Base-by-base conservation (phyloP, 257 asterid genomes). In the Mentha longifolia region DNA sequence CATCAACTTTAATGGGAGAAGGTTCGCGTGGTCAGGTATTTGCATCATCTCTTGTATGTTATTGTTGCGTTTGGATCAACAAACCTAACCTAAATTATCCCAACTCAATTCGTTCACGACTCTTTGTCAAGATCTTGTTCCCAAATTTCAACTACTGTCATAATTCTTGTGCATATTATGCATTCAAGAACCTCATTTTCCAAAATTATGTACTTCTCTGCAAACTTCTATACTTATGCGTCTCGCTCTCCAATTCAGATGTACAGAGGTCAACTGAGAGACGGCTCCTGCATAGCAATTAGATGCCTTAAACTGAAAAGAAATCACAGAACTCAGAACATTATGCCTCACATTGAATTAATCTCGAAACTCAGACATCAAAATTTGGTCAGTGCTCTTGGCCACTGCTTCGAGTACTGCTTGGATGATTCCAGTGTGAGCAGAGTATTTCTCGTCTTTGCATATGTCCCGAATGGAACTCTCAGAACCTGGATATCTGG, bases 361-460 rank as follows among this genome's bases (percentile, higher is more conserved):
- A 76, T 87, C 71, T 87, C 96, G 0, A 93, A 89, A 75, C 94
- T 93, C 68, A 86, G 98, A 55, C 95, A 93, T 68, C 95, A 78
- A 22, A 87, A 93, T 77, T 75, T 93, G 88, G 95, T 80, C 64
- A 89, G 96, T 65, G 80, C 95, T 73, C 89, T 91, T 57, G 98
- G 98, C 55, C 98, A 91, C 80, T 93, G 98, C 86, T 89, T 91
- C n/a, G 96, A 87, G 83, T 91, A 82, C 78, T 67, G 81, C 84
- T 79, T 81, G 79, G 97, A 93, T 65, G 98, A 91, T 80, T 87
- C 97, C 7, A 87, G 86, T 63, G 86, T 87, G 41, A 91, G 96
- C 86, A 84, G 96, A 70, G 82, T 89, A 45, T 85, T 91, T 72
- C 87, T 91, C 4, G 86, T 93, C 71, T 93, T 93, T 49, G 98